phyloP scores from a whole-genome alignment of 768 basidiomycete genomes.

The Tylopilus rubrobrunneus region DNA sequence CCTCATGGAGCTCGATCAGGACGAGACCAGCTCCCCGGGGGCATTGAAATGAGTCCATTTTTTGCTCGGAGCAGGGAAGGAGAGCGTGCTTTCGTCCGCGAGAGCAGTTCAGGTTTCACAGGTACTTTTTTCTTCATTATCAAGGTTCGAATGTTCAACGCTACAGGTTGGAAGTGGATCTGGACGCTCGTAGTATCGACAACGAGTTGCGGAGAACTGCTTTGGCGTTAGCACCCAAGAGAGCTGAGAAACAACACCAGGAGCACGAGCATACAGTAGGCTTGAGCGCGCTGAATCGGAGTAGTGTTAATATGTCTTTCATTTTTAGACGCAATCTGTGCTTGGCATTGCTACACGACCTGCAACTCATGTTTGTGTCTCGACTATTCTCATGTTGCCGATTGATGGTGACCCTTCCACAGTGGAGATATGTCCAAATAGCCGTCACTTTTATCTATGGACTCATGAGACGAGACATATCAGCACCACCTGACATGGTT shows the following conservation, averaged over 20 bases:
- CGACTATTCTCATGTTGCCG: background rate
- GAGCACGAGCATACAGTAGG: constrained; percentile 50
- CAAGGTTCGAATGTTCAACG: background rate
- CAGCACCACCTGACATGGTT: constrained; percentile 50
- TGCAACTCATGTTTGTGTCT: constrained; percentile 64
- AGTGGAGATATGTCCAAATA: constrained; percentile 84
- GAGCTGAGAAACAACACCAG: constrained; percentile 42
- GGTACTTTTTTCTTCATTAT: constrained; percentile 38
- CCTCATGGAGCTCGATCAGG: constrained; percentile 49
- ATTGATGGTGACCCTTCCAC: constrained; percentile 10
- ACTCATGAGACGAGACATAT: constrained; percentile 60
- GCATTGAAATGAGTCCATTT: constrained; percentile 36
- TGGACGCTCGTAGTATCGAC: constrained; percentile 43
- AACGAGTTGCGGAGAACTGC: constrained; percentile 42
- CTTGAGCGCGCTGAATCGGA: background rate
- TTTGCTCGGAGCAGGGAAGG: constrained; percentile 52
- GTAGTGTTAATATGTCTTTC: constrained; percentile 1
- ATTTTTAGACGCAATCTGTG: constrained; percentile 51
- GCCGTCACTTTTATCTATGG: constrained; percentile 58
- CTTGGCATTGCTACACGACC: constrained; percentile 57
- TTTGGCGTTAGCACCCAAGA: constrained; percentile 36
- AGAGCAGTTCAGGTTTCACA: constrained; percentile 76
- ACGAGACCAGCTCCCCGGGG: constrained; percentile 49
- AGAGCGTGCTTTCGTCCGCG: constrained; percentile 67
- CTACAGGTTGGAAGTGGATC: constrained; percentile 65